Base-by-base conservation (phyloP, 2,329 filamentous ascomycete genomes). In the Penicillium sp. region DNA sequence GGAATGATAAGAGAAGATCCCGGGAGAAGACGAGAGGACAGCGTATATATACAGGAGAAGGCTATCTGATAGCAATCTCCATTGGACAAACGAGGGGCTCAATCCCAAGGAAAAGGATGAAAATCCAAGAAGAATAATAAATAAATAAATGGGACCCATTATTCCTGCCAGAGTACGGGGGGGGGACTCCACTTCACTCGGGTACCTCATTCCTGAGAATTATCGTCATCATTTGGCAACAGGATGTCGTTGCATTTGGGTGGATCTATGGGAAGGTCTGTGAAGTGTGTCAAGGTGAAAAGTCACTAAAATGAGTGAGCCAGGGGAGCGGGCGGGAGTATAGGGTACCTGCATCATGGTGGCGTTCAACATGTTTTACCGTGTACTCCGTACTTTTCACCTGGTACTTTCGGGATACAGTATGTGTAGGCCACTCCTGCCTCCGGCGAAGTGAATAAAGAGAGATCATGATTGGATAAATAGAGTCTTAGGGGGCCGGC, bases 171-270 rank as follows among this genome's bases (percentile, higher is more conserved):
- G 64, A 60, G 53, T 61, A 53, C 58, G 58, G 64, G 60, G 60
- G 63, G 53, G 56, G 50, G 69, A 70, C 65, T 74, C 75, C 73
- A 75, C 72, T 61, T 57, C 53, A 47, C 58, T 37, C 60, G 65
- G 64, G 70, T 70, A 71, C 68, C 70, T 73, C 65, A 73, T 76
- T 68, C 75, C 75, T 76, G 72, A 67, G 71, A 75, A 78, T 78
- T 76, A 71, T 77, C 76, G 75, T 78, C 70, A 72, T 73, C 62
- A 65, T 67, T 67, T 67, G 59, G 64, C 62, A 65, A 64, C 53
- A 62, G 63, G 57, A 63, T 60, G 51, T 55, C 37, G 56, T 60
- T 62, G 60, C 57, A 56, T 59, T 44, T 53, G 49, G 60, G 56
- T 56, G 59, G 59, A 59, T 44, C 42, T 54, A 38, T 54, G 47